Evolutionary conservation across 164 flowering plant genomes (phyloP), one percentile per base, ranked within the genome.

Genomic region (Litsea cubeba): DNA sequence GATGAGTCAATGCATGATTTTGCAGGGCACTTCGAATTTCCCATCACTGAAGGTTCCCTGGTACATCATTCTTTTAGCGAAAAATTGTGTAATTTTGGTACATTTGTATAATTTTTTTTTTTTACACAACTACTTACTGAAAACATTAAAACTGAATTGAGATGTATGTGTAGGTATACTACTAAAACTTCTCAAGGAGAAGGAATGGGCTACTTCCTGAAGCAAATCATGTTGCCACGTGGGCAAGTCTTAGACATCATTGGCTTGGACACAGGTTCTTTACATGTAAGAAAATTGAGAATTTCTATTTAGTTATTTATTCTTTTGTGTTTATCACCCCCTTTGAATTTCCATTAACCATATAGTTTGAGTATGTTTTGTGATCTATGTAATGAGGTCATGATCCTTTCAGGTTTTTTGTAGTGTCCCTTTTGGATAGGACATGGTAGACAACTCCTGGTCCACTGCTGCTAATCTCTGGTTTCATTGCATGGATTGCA

Each of bases 41-140:
- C 70, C 79, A 12, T 78, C 84, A 24, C 70, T 84, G 79, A 82
- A 79, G 66, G 74, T 87, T 74, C 89, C 95, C 67, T 90, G 91
- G 95, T 90, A 86, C 65, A 65, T 76, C 62, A 24, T 23, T 54
- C 60, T 74, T 17, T 32, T 17, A 2, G 15, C 0, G 32, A 30
- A 40, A 25, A 70, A 49, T 62, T 71, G 22, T 24, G 20, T 79
- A 49, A 50, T 64, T 30, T 30, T 5, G 35, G 35, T 30, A 30
- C 35, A 30, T 4, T 4, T 30, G 35, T 5, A 30, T 3, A n/a
- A n/a, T n/a, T n/a, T 30, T 30, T 30, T 30, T 30, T 12, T 17
- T 15, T 51, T 20, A 12, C 20, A 51, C 58, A 51, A 51, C 3
- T 51, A 12, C 58, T 51, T 17, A 51, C 18, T 51, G 17, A 51